Conservation (phyloP, 805 yeast genomes). For the Cephaloascus fragrans region DNA sequence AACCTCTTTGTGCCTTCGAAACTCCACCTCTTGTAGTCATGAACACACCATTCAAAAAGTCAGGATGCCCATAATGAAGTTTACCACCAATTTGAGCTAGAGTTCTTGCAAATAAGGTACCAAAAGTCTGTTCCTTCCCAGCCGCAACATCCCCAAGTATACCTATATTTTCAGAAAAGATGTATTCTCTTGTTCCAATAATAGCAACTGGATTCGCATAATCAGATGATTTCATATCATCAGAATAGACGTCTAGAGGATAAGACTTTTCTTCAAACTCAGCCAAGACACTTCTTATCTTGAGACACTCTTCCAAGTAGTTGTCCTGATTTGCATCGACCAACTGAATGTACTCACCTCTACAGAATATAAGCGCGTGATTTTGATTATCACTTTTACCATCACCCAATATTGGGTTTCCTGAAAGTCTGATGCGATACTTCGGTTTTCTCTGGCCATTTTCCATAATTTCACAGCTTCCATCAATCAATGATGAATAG, state of each 20-base stretch:
- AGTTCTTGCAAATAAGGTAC: slow-evolving; percentile 76
- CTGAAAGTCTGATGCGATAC: slow-evolving; percentile 57
- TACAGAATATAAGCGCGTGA: slow-evolving; percentile 60
- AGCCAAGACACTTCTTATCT: slow-evolving; percentile 62
- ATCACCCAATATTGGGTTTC: slow-evolving; percentile 77
- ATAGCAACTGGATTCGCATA: slow-evolving; percentile 60
- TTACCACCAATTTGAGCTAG: slow-evolving; percentile 77
- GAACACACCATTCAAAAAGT: slow-evolving; percentile 62
- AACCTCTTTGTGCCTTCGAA: slow-evolving; percentile 75
- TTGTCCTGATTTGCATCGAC: slow-evolving; percentile 83
- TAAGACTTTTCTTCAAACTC: slow-evolving; percentile 55
- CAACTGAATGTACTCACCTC: slow-evolving; percentile 76
- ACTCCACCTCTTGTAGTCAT: slow-evolving; percentile 86
- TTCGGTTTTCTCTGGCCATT: slow-evolving; percentile 53
- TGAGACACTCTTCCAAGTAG: slow-evolving; percentile 72
- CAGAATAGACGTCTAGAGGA: slow-evolving; percentile 7
- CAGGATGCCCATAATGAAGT: slow-evolving; percentile 83
- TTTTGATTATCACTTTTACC: slow-evolving; percentile 83
- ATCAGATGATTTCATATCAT: slow-evolving; percentile 7
- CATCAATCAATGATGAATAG: slow-evolving; percentile 64
- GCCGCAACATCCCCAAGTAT: slow-evolving; percentile 82
- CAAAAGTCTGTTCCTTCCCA: slow-evolving; percentile 83
- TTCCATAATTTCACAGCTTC: slow-evolving; percentile 50
- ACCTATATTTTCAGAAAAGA: slow-evolving; percentile 76
- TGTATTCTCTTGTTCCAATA: slow-evolving; percentile 76